These are phyloP conservation scores for Schizonepeta tenuifolia DNA, from an alignment of 257 asterid genomes.

Conservation along the genomic window DNA sequence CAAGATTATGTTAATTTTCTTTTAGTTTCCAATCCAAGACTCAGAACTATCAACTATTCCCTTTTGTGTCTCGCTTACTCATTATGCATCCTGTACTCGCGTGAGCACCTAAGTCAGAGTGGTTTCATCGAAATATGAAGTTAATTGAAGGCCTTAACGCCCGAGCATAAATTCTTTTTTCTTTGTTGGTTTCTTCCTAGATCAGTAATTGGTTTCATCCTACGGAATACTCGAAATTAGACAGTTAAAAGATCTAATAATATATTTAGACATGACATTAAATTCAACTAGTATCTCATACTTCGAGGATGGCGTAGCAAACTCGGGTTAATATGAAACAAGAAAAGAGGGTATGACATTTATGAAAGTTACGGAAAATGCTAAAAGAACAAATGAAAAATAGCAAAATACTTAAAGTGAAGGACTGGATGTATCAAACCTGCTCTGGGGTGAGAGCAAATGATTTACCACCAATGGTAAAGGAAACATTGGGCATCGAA, in stretches of 20 bases:
- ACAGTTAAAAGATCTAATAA: neutral
- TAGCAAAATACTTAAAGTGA: neutral
- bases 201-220: neutral
- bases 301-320: neutral
- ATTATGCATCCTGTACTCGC: neutral
- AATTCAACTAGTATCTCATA: neutral
- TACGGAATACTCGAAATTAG: neutral
- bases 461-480: constrained; percentile 65
- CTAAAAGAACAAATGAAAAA: neutral
- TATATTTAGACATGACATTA: neutral
- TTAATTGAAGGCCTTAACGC: neutral
- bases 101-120: neutral
- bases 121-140: neutral
- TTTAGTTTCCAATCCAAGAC: neutral
- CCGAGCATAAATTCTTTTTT: neutral
- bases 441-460: constrained; percentile 72
- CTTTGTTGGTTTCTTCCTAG: neutral
- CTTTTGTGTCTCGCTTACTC: neutral
- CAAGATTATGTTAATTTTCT: neutral
- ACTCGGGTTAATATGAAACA: neutral
- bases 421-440: constrained; percentile 41
- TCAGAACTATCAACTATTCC: neutral
- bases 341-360: neutral
- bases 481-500: constrained; percentile 68
- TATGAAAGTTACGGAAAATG: neutral